These are phyloP conservation scores for Trichosanthes cucumerina DNA, from an alignment of 306 rosid species.

Conservation along the genomic window DNA sequence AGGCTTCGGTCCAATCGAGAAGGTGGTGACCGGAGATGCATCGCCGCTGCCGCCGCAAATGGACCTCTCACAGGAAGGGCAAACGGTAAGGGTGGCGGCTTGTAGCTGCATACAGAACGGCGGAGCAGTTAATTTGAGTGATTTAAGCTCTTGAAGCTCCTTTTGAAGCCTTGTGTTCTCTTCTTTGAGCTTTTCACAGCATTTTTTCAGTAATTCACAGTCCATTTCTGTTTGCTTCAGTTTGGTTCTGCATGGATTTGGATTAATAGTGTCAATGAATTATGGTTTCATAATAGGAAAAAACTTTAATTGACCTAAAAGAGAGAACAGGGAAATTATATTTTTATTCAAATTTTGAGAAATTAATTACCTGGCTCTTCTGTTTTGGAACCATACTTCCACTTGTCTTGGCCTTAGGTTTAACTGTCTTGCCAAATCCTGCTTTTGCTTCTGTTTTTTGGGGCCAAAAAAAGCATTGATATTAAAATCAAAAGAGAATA, in stretches of 20 bases:
- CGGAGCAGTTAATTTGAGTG: constrained; percentile 25
- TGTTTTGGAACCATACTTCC: constrained; percentile 97
- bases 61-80: constrained; percentile 64
- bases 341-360: background rate
- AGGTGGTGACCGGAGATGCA: constrained; percentile 19
- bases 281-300: background rate
- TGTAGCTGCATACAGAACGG: constrained; percentile 46
- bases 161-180: constrained; percentile 60
- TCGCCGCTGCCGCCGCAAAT: constrained; percentile 21
- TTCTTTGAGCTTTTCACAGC: constrained; percentile 53
- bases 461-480: background rate
- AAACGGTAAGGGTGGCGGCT: constrained; percentile 43
- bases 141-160: constrained; percentile 67
- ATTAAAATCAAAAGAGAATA: background rate
- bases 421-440: constrained; percentile 57
- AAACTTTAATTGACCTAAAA: background rate
- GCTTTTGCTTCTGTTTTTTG: constrained; percentile 58
- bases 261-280: background rate
- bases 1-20: constrained; percentile 20
- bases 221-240: constrained; percentile 82
- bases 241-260: constrained; percentile 41
- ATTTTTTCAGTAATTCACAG: constrained; percentile 53
- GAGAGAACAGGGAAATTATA: background rate
- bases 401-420: constrained; percentile 75
- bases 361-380: constrained; percentile 67